Evolutionary conservation across 139 green algal species (phyloP).

Genomic region (Yamagishiella unicocca): DNA sequence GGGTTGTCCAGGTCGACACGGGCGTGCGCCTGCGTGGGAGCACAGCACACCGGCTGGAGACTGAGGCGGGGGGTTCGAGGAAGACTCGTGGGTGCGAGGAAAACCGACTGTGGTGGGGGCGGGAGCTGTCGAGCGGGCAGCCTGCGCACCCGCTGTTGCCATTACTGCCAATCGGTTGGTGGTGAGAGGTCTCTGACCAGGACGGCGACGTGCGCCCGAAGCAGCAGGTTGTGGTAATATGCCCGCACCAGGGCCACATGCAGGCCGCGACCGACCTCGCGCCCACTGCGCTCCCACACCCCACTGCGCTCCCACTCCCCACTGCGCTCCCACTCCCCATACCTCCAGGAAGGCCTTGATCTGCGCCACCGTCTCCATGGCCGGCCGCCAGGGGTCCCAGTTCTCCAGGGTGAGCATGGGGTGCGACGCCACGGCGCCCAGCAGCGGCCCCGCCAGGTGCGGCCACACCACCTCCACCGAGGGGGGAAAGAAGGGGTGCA

Average conservation of each 20-base stretch:
- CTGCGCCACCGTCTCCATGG: conserved; percentile 59
- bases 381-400: conserved; percentile 80
- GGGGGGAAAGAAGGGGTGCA: conserved; percentile 92
- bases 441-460: conserved; percentile 58
- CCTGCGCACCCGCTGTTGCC: too few relatives aligned
- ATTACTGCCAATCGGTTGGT: too few relatives aligned
- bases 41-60: background rate
- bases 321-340: background rate
- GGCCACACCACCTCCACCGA: conserved; percentile 73
- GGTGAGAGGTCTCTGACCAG: too few relatives aligned
- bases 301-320: background rate
- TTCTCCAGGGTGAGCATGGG: conserved; percentile 75
- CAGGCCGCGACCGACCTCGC: background rate
- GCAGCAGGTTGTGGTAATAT: too few relatives aligned
- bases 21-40: conserved; percentile 58
- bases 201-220: too few relatives aligned
- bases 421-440: conserved; percentile 73
- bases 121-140: too few relatives aligned
- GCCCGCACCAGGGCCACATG: too few relatives aligned
- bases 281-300: background rate
- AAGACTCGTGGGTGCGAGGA: too few relatives aligned
- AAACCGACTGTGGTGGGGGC: too few relatives aligned
- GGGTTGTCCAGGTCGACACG: conserved; percentile 72
- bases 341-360: conserved; percentile 83
- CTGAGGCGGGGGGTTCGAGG: background rate